Base-by-base conservation (phyloP, 2,329 filamentous ascomycete genomes). In the Pseudogymnoascus sp. region DNA sequence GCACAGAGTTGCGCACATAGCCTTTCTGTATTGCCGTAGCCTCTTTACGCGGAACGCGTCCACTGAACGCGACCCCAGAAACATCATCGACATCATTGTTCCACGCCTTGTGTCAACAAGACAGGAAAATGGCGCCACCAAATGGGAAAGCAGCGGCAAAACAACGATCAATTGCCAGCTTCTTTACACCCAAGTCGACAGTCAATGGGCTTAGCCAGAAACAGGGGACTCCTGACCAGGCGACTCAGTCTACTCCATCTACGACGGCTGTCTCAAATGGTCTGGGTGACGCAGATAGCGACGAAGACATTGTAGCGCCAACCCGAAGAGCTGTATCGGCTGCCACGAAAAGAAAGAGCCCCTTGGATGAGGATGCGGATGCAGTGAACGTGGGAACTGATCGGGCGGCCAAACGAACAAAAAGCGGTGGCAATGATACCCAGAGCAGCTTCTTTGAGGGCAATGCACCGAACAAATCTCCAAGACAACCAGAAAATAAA, bases 161-260 rank as follows among this genome's bases (percentile, higher is more conserved):
- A 70, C 91, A 97, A 72, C 84, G 88, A 68, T 90, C 91, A 0
- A 88, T 97, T 65, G 95, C 91, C 2, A 93, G 87, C 72, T 96
- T 96, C 77, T 96, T 96, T 73, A 84, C 86, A 0, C 85, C 85
- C 12, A 87, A 83, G 64, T 65, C 76, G 66, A 77, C 83, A 11
- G 73, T 77, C 71, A 82, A 82, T 73, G 78, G 77, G 63, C 69
- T 78, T 59, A 59, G 68, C 6, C 61, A 67, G 60, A 56, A 34
- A 56, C 43, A 25, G 23, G 46, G 46, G 23, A 12, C 65, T 23
- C 25, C 59, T 70, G 74, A n/a, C 71, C 76, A 37, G 70, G 72
- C 53, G 72, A 75, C 63, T 68, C 72, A 65, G 75, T 76, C 63
- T 68, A 75, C 59, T 70, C 69, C 61, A 65, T 68, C 70, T 53